Conservation (phyloP, 805 yeast genomes). For the Sugiyamaella qingdaonensis region DNA sequence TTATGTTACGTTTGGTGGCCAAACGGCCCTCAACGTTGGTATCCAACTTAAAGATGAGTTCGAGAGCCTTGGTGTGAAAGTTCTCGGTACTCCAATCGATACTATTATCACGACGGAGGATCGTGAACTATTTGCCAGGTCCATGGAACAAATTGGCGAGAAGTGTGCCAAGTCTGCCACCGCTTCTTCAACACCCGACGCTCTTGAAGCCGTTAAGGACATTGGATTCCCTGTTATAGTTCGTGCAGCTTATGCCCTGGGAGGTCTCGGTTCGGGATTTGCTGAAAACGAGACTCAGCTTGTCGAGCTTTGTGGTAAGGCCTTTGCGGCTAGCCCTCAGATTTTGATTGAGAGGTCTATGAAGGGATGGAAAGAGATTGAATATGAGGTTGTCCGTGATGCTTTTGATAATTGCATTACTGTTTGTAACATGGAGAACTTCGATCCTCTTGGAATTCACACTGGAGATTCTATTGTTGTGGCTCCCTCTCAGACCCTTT, state of each 20-base stretch:
- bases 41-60: slow-evolving; percentile 93
- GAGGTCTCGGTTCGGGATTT: slow-evolving; percentile 98
- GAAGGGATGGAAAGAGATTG: slow-evolving; percentile 99
- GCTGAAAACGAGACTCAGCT: slow-evolving; percentile 85
- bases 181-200: slow-evolving; percentile 75
- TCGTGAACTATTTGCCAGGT: slow-evolving; percentile 89
- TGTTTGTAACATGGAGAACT: slow-evolving; percentile 98
- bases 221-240: slow-evolving; percentile 95
- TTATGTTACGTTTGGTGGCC: slow-evolving; percentile 97
- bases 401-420: slow-evolving; percentile 96
- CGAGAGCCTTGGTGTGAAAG: slow-evolving; percentile 85
- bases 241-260: slow-evolving; percentile 95
- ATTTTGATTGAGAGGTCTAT: slow-evolving; percentile 91
- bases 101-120: slow-evolving; percentile 97
- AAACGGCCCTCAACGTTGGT: slow-evolving; percentile 96
- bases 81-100: slow-evolving; percentile 93
- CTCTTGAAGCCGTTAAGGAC: slow-evolving; percentile 73
- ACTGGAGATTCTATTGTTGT: slow-evolving; percentile 99
- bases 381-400: slow-evolving; percentile 98
- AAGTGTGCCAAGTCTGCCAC: slow-evolving; percentile 94
- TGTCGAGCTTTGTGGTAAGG: slow-evolving; percentile 77
- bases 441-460: slow-evolving; percentile 97
- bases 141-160: slow-evolving; percentile 93
- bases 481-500: slow-evolving; percentile 96
- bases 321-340: slow-evolving; percentile 95